Base-by-base conservation (phyloP, 768 basidiomycete species). In the Paxillus rubicundulus region DNA sequence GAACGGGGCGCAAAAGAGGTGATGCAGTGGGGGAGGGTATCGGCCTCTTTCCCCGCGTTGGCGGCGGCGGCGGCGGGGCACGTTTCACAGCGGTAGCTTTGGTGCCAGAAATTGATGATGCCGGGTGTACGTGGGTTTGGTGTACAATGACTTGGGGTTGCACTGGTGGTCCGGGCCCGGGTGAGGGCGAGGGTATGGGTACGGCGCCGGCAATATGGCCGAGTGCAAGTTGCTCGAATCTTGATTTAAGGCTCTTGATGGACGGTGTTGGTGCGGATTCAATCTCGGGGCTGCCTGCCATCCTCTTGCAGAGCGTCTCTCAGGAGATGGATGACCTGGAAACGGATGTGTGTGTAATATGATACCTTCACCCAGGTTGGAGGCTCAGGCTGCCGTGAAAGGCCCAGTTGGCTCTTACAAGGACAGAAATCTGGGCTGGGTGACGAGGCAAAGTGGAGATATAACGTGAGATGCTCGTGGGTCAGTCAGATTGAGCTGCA, bases 211-310 rank as follows among this genome's bases (percentile, higher is more conserved):
- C 51, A 53, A 61, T 54, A 12, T 74, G 69, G 9, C 73, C 72
- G 42, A 73, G 71, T 4, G 86, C 84, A 21, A 88, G 70, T 59
- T 82, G 78, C 64, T 91, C 88, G 61, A 89, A 91, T 61, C 74
- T 80, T 28, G 85, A 87, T 41, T 80, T 80, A 16, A 91, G 74
- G 54, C 77, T 87, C 67, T 79, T 84, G 48, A 90, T 87, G 2
- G 87, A 82, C 36, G 81, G 80, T 16, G 77, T 72, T 34, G 83
- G 75, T 4, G 71, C 73, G 17, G 79, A 77, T 65, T 87, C 81
- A 56, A 84, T 73, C 55, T 66, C 47, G n/a, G 64, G 50, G 18
- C 34, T 49, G 44, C 57, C 52, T 28, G 57, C 41, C 65, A 66
- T 66, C 48, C 1, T 47, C 47, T 30, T 13, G n/a, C 20, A 4